phyloP scores from a whole-genome alignment of 306 rosid genomes.

The Sicyos edulis region DNA sequence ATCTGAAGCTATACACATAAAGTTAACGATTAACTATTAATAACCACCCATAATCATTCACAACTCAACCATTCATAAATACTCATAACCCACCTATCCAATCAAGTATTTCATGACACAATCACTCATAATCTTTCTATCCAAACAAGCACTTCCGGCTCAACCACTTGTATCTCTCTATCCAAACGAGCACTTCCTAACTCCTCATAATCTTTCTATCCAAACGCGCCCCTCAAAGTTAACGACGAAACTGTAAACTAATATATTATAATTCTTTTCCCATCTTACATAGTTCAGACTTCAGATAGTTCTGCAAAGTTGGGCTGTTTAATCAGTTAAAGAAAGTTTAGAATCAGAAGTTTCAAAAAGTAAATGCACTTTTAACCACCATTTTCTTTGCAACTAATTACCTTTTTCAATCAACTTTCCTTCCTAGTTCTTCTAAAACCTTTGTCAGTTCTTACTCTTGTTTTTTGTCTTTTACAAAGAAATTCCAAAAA shows the following conservation, averaged over 20 bases:
- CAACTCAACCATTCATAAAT: too few species aligned
- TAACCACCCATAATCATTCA: too few species aligned
- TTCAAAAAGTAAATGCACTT: conserved; percentile 29
- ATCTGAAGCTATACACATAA: neutral
- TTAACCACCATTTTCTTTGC: conserved; percentile 21
- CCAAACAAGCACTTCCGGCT: too few species aligned
- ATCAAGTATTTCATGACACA: too few species aligned
- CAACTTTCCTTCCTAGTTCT: conserved; percentile 25
- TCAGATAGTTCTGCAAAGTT: conserved; percentile 42
- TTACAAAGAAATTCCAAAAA: conserved; percentile 28
- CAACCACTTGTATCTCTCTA: too few species aligned
- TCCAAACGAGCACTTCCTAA: too few species aligned
- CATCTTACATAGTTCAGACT: conserved; percentile 34
- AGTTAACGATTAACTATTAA: neutral
- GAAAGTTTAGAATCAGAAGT: conserved; percentile 17
- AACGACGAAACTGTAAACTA: neutral
- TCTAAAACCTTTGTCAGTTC: conserved; percentile 25
- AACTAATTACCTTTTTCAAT: conserved; percentile 23
- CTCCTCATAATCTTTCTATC: too few species aligned
- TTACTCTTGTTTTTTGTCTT: conserved; percentile 21
- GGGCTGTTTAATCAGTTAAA: conserved; percentile 30
- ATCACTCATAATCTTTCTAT: too few species aligned
- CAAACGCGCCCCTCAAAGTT: too few species aligned
- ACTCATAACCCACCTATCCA: too few species aligned
- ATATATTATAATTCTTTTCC: neutral